Conservation (phyloP, 805 yeast genomes). For the Cyberlindnera euphorbiiphila region DNA sequence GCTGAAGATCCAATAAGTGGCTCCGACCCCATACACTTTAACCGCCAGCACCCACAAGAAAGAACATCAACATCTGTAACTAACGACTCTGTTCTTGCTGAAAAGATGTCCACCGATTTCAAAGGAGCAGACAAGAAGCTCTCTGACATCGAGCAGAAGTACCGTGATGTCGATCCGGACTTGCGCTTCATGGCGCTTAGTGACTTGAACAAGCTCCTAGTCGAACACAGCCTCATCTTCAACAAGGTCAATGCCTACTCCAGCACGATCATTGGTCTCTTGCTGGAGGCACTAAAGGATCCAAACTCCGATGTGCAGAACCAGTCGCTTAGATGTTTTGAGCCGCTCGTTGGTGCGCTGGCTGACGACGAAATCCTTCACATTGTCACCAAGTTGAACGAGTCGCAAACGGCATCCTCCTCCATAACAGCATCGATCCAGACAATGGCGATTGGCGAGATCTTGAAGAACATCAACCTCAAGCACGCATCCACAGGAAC, state of each 20-base stretch:
- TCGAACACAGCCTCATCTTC: constrained; percentile 27
- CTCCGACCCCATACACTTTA: no score
- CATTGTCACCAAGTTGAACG: constrained; percentile 20
- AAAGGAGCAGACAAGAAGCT: constrained; percentile 28
- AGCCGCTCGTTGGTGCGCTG: constrained; percentile 31
- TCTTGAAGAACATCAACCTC: constrained; percentile 24
- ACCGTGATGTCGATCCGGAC: constrained; percentile 73
- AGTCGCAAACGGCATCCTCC: constrained; percentile 19
- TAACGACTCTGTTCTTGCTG: no score
- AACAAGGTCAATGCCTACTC: constrained; percentile 29
- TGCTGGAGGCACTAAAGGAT: constrained; percentile 50
- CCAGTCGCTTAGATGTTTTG: constrained; percentile 62
- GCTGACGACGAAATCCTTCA: constrained; percentile 25
- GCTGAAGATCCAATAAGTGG: no score
- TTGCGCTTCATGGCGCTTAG: constrained; percentile 80
- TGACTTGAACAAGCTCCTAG: constrained; percentile 53
- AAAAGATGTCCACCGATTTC: constrained; percentile 23
- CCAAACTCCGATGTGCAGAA: constrained; percentile 68
- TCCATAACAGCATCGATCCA: constrained; percentile 28
- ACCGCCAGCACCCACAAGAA: no score
- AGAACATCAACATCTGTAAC: no score
- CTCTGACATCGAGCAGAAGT: constrained; percentile 36
- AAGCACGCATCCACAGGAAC: constrained; percentile 25
- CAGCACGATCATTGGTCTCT: constrained; percentile 35
- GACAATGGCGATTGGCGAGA: constrained; percentile 28